These are phyloP conservation scores for Yarrowia bubula DNA, from an alignment of 805 yeast genomes.

Conservation along the genomic window DNA sequence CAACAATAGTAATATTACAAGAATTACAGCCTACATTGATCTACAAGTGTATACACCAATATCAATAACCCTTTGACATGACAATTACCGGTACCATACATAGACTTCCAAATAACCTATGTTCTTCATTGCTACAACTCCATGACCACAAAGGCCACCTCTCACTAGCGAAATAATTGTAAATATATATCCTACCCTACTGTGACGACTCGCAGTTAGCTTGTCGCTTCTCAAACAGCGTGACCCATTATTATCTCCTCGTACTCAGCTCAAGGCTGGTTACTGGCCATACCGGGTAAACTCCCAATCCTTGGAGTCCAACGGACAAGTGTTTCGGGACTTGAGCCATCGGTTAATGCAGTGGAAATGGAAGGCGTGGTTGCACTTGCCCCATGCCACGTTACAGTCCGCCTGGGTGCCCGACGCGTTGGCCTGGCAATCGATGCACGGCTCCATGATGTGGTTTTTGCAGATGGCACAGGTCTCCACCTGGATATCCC, in stretches of 20 bases:
- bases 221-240: no score
- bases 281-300: conserved; percentile 69
- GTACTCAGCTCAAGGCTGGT: conserved; percentile 12
- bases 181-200: conserved; percentile 23
- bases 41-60: no score
- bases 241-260: no score
- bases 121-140: no score
- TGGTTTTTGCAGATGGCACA: conserved; percentile 99
- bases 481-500: conserved; percentile 94
- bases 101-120: no score
- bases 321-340: conserved; percentile 93
- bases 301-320: conserved; percentile 91
- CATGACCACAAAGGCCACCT: no score
- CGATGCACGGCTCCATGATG: conserved; percentile 95
- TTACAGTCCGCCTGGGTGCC: conserved; percentile 71
- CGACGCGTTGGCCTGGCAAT: conserved; percentile 82
- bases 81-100: no score
- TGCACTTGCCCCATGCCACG: conserved; percentile 96
- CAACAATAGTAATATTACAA: neutral
- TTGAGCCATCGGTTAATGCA: conserved; percentile 94
- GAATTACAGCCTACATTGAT: no score
- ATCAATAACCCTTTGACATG: no score
- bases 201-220: neutral
- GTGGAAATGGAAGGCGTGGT: conserved; percentile 97
- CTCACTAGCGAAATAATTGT: neutral